Evolutionary conservation across 768 basidiomycete species (phyloP), one percentile per base, ranked within the genome.

Genomic region (Scleroderma bovista): DNA sequence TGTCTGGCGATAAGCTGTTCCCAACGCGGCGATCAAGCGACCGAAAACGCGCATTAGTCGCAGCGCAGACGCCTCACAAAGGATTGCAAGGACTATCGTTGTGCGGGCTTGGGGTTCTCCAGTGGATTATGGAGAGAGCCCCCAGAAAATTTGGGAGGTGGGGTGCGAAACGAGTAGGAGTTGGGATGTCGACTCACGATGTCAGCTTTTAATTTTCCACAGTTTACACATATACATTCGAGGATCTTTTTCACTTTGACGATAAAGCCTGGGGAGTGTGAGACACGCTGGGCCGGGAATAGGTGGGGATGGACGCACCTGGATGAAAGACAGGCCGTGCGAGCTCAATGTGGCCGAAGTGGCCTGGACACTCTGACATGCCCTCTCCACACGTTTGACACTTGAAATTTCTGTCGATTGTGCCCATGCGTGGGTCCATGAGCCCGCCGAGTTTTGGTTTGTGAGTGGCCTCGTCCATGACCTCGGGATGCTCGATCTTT

Each of bases 321-420:
- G 92, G 88, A 69, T 98, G 95, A 64, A 93, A 98, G 31, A 96
- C 92, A n/a, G 95, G 93, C 60, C 93, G 78, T 39, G 92, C 92
- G 62, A 99, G 74, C 72, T 99, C 96, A 62, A 99, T 92, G 67
- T 98, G 94, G 48, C 96, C 96, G 74, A 99, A 99, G 69, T 98
- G 96, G 45, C 96, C 96, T 23, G 96, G 94, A 73, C 96, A 99
- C 67, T 98, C 96, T 16, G 93, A 86, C 94, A 98, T 97, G n/a
- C 94, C 95, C 78, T 99, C 96, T 57, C 93, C 94, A 68, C 96
- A 98, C 24, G 96, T 98, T 75, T 97, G 93, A 67, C 96, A 99
- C 75, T 98, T 98, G 74, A 95, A 94, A 67, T 94, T 93, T 58
- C 93, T 79, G 75, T 94, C 93, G 60, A 94, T 95, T 24, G 93